A percentile compares a stretch with the other conserved stretches of the same genome.
Conservation (phyloP, 2,329 filamentous ascomycete genomes). For the Penicillium aurantiogriseum region DNA sequence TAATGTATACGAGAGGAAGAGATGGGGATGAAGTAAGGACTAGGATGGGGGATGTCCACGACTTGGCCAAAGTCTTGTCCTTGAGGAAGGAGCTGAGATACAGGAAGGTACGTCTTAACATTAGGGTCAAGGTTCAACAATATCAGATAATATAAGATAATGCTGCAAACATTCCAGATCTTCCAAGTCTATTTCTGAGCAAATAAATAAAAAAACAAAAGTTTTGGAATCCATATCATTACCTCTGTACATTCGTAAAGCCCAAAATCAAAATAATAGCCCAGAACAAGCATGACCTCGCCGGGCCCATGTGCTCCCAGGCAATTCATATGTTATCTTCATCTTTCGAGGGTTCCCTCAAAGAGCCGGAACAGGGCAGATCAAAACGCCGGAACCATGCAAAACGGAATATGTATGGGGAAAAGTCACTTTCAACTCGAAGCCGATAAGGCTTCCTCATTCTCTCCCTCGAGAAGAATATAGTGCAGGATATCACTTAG, state of each 20-base stretch:
- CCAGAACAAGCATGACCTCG: conserved; percentile 4
- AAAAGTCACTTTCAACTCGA: not conserved
- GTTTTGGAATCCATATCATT: conserved; percentile 24
- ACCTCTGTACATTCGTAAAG: conserved; percentile 32
- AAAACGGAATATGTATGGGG: conserved; percentile 28
- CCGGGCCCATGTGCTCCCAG: conserved; percentile 3
- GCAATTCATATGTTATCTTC: conserved; percentile 1
- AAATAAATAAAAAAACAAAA: conserved; percentile 13
- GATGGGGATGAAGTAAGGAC: conserved; percentile 5
- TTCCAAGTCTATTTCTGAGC: conserved; percentile 21
- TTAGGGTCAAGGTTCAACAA: not conserved
- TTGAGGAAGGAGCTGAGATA: conserved; percentile 1
- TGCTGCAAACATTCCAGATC: conserved; percentile 26
- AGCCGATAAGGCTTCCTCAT: conserved; percentile 48
- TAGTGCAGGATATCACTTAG: conserved; percentile 96
- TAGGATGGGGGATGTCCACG: not conserved
- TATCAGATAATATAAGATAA: not conserved
- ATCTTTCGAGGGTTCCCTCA: conserved; percentile 1
- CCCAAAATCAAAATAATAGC: conserved; percentile 14
- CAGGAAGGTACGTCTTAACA: not conserved
- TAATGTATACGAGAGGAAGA: conserved; percentile 7
- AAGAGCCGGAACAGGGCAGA: conserved; percentile 11
- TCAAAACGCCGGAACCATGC: conserved; percentile 37
- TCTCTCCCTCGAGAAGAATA: conserved; percentile 77
- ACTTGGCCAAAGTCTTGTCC: not conserved